Evolutionary conservation across 2,329 filamentous ascomycete species (phyloP), one percentile per base, ranked within the genome.

Genomic region (Emmonsiellopsis sp.): DNA sequence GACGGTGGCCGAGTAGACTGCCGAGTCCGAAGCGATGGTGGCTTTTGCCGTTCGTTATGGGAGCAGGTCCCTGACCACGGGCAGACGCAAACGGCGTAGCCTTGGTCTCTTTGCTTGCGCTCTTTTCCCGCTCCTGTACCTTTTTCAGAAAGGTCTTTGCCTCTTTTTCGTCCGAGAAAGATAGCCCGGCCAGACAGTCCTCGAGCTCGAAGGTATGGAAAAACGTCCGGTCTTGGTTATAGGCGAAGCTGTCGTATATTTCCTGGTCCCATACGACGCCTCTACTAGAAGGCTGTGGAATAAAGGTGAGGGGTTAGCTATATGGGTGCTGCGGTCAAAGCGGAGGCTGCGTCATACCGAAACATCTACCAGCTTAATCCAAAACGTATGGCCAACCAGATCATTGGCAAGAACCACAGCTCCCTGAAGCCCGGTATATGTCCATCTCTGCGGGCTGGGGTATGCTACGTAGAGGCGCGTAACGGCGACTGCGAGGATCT

Each of bases 161-260:
- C 74, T 98, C 93, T 72, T 96, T 97, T 76, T 97, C 93, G 70
- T 97, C 93, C 57, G 86, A 84, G 65, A 98, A 98, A 26, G 89
- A 95, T 56, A 98, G 75, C 0, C 85, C 93, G 5, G 90, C 93
- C 56, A 94, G 75, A 65, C 90, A 97, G 58, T 94, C 84, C 71
- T 97, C 91, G 53, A 95, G 80, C 74, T 98, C 93, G 68, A 98
- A 98, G 5, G 89, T 90, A 72, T 97, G 91, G 73, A 98, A 98
- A 74, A 96, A 98, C 56, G 89, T 92, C 57, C 93, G 85, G 69
- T 98, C 93, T 67, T 96, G 92, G 73, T 96, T 95, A 77, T 97
- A 98, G 58, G 79, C 78, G 79, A 95, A 97, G 50, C 84, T 84
- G 62, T 98, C 92, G 74, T 95, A 98, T 63, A 98, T 89, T 73